These are phyloP conservation scores for Colletotrichum eleusines DNA, from an alignment of 2,329 filamentous ascomycete genomes.

Conservation along the genomic window DNA sequence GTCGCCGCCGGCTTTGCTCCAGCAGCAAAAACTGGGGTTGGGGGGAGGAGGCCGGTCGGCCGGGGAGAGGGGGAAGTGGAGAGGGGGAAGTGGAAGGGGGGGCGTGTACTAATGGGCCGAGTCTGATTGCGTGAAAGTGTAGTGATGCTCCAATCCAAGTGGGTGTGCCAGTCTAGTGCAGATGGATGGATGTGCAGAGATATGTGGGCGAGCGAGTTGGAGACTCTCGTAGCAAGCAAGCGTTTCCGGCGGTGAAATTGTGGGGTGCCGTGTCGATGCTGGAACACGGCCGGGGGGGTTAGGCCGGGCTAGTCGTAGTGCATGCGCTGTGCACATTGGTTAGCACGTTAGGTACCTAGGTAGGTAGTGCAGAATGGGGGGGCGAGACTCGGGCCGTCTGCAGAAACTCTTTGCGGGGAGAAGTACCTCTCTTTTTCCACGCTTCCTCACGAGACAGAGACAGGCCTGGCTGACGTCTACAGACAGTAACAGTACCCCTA, in stretches of 20 bases:
- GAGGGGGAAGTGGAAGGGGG: not conserved
- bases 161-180: conserved; percentile 9
- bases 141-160: conserved; percentile 7
- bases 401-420: not conserved
- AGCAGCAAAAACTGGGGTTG: conserved; percentile 41
- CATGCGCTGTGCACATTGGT: not conserved
- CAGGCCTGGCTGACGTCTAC: conserved; percentile 1
- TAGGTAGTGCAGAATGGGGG: too few species aligned
- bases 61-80: conserved; percentile 28
- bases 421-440: conserved; percentile 2
- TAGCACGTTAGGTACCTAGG: not conserved
- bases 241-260: conserved; percentile 39
- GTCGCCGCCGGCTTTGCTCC: conserved; percentile 35
- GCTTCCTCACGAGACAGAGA: not conserved
- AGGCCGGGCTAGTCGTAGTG: conserved; percentile 12
- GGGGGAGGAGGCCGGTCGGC: conserved; percentile 16
- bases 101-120: conserved; percentile 28
- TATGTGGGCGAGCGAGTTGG: conserved; percentile 7
- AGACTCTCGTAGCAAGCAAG: conserved; percentile 8
- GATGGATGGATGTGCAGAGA: conserved; percentile 1
- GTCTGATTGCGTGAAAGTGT: conserved; percentile 31
- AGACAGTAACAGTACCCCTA: not conserved
- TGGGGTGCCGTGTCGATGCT: conserved; percentile 31
- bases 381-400: not conserved
- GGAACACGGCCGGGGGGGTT: conserved; percentile 27